Evolutionary conservation across 1,284 basidiomycete genomes (phyloP).

Genomic region (Trametes sp.): DNA sequence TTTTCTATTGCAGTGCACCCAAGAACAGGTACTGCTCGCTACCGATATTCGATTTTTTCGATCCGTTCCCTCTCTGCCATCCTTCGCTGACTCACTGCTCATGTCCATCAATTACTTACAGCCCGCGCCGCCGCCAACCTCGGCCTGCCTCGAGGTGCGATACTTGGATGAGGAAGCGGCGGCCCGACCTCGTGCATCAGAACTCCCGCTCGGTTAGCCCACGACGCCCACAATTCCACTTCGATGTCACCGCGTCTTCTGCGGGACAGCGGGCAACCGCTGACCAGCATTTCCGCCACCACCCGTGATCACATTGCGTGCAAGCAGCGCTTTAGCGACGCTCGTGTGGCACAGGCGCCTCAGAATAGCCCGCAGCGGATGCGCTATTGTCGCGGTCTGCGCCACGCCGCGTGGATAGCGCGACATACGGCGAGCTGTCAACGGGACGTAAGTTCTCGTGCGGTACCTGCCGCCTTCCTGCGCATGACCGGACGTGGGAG

Average conservation of each 20-base stretch:
- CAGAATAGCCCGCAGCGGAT: neutral
- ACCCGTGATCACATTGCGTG: neutral
- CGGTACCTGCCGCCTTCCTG: neutral
- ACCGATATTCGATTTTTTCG: neutral
- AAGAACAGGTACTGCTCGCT: neutral
- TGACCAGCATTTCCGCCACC: neutral
- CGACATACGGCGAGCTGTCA: conserved; percentile 11
- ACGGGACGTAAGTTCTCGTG: conserved; percentile 17
- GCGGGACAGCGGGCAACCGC: neutral
- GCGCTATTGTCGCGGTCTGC: conserved; percentile 6
- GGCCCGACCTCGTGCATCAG: conserved; percentile 13
- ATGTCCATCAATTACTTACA: neutral
- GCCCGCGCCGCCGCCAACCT: neutral
- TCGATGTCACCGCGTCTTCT: neutral
- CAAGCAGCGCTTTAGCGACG: neutral
- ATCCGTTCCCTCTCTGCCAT: neutral
- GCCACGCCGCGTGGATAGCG: conserved; percentile 5
- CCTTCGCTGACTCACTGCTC: neutral
- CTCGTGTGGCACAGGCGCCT: too few relatives aligned
- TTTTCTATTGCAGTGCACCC: neutral
- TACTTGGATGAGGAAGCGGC: conserved; percentile 9
- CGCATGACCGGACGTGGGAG: conserved; percentile 17
- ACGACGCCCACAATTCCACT: conserved; percentile 23
- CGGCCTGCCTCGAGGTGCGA: neutral
- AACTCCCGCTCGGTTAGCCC: neutral